These are phyloP conservation scores for Cerrena zonata DNA, from an alignment of 1,284 basidiomycete genomes.

Conservation along the genomic window DNA sequence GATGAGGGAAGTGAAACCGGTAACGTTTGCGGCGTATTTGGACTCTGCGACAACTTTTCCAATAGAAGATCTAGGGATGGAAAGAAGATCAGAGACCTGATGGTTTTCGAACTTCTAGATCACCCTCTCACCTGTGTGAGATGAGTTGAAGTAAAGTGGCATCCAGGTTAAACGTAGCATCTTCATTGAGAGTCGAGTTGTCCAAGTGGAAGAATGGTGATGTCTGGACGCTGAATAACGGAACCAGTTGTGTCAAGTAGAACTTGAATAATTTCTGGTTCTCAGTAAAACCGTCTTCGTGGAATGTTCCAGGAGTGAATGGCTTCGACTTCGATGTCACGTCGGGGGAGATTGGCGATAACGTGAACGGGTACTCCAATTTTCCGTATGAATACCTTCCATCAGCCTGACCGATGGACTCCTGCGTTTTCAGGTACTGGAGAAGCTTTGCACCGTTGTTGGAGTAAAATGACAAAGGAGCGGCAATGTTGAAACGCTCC, in stretches of 20 bases:
- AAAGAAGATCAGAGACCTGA: neutral
- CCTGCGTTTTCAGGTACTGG: constrained; percentile 9
- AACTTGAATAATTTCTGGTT: constrained; percentile 12
- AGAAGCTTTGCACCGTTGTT: constrained; percentile 5
- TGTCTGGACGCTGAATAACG: constrained; percentile 11
- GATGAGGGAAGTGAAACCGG: constrained; percentile 13
- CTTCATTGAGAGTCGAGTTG: constrained; percentile 12
- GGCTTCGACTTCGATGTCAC: constrained; percentile 4
- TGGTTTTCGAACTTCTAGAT: neutral
- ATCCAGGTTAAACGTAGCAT: constrained; percentile 13
- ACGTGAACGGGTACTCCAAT: constrained; percentile 16
- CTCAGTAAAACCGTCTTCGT: constrained; percentile 13
- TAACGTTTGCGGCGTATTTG: constrained; percentile 14
- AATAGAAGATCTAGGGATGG: constrained; percentile 10
- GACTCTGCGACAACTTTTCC: constrained; percentile 18
- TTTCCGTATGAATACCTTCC: constrained; percentile 18
- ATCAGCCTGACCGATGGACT: neutral
- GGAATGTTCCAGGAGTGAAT: constrained; percentile 17
- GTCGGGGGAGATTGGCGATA: constrained; percentile 12
- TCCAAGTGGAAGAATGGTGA: constrained; percentile 14
- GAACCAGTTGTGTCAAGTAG: constrained; percentile 13
- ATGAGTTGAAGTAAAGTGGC: constrained; percentile 12
- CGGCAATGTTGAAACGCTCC: constrained; percentile 13
- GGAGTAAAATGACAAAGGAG: constrained; percentile 11
- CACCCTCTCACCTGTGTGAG: constrained; percentile 11